A percentile compares a stretch with the other conserved stretches of the same genome.
Evolutionary conservation across 163 green algal species (phyloP).

Genomic region (Scenedesmus sp.): DNA sequence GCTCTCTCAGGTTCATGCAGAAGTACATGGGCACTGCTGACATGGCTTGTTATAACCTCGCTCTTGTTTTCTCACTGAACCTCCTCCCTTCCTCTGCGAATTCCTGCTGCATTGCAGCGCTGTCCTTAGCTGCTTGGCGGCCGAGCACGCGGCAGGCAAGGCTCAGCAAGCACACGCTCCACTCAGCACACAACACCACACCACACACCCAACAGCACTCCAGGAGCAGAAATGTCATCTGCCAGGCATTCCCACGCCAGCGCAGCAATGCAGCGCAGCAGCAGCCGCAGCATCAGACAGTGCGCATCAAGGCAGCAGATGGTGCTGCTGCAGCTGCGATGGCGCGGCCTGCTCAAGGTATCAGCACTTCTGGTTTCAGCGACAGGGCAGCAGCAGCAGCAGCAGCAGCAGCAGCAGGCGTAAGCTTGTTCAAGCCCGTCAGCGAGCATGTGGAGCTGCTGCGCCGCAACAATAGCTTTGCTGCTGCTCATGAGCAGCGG

Average conservation of each 20-base stretch:
- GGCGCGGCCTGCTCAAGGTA: too few species aligned
- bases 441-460: background rate
- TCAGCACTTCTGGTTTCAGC: background rate
- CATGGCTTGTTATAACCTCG: too few species aligned
- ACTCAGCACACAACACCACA: too few species aligned
- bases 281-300: background rate
- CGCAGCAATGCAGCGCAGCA: background rate
- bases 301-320: background rate
- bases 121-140: too few species aligned
- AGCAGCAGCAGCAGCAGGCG: background rate
- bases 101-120: too few species aligned
- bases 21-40: too few species aligned
- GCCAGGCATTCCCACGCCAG: background rate
- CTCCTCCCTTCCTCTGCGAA: too few species aligned
- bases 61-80: too few species aligned
- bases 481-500: background rate
- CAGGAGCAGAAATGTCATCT: background rate
- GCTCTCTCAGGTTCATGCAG: too few species aligned
- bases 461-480: background rate
- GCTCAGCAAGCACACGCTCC: too few species aligned
- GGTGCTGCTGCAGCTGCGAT: background rate
- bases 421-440: background rate
- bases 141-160: too few species aligned
- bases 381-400: constrained; percentile 3
- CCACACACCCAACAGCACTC: background rate